Evolutionary conservation across 176 grass and related monocot species (phyloP), one percentile per base, ranked within the genome.

Genomic region (Eragrostis nindensis): DNA sequence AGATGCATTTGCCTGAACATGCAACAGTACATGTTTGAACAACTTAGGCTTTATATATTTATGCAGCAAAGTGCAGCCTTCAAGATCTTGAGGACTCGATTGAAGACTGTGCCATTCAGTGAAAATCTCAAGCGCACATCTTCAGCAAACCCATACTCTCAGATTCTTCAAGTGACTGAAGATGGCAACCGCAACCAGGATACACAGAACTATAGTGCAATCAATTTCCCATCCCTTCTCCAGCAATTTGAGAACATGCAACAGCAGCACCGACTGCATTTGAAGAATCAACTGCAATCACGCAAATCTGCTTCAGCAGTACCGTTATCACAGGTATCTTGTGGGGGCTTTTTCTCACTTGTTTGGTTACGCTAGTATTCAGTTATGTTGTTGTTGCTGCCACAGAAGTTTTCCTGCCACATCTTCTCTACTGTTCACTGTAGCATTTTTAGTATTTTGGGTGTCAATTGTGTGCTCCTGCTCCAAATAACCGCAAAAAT

Each of bases 41-140:
- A 43, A 76, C 52, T 45, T 39, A 8, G 8, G 21, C 22, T 79
- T 40, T 81, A 41, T 85, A 67, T 88, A 12, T 86, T 63, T 59
- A 66, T 82, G 40, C 89, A 99, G 97, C 97, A 99, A 99, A 99
- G 91, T 86, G 89, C 80, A 6, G 93, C 97, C 82, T 99, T 99
- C 80, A 99, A 96, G 76, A 91, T 96, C 77, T 81, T 99, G 52
- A 81, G 97, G 82, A 99, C 93, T 68, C 90, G 97, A 75, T 76
- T 99, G 80, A 99, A 99, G 80, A 96, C 93, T 66, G 89, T 99
- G 67, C 97, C 97, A 24, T 93, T 90, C 52, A 85, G 77, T 84
- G 92, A 92, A 70, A 90, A 94, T 80, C 53, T 97, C 56, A 97
- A 80, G 75, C 82, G 79, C 52, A 55, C 86, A 46, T 86, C 87